Evolutionary conservation across 768 basidiomycete genomes (phyloP), one percentile per base, ranked within the genome.

Genomic region (Punctularia strigosozonata): DNA sequence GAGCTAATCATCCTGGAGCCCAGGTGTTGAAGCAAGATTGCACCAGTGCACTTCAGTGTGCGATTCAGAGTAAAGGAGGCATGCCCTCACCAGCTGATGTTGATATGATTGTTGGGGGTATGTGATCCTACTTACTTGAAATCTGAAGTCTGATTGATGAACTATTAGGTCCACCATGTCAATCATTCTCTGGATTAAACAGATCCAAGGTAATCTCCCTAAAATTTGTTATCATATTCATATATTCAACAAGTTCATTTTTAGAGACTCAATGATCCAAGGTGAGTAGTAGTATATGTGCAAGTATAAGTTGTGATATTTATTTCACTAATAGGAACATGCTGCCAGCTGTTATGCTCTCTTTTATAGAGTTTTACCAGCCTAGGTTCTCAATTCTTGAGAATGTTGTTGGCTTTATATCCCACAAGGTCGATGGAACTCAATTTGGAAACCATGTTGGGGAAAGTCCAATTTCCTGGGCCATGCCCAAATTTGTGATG

Each of bases 351-450:
- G 79, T 77, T 42, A 82, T 83, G 80, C 61, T 84, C 6, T 73
- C 73, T 18, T 79, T 70, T 43, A 75, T 75, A 12, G 82, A 85
- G 49, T 63, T 70, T 37, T 83, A 77, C 45, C 55, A 66, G 32
- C 78, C 80, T 0, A 54, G 57, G 17, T 81, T 72, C 44, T 69
- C 85, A 41, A 64, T 85, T 0, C 59, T 87, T 17, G 83, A 87
- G 50, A 87, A 87, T 54, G 83, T 87, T 3, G 52, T 52, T 8
- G 82, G 83, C 0, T 53, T 86, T 5, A 50, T 84, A 1, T 55
- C 54, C 21, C 68, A 73, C 53, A 64, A 58, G 0, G 62, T 81
- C 5, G 57, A 64, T 45, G 63, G 64, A n/a, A 50, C 46, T 38
- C 47, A 41, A 56, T 55, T 24, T 41, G 56, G 26, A 25, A 47